Percentiles rank a stretch among this genome's conserved stretches.
These are phyloP conservation scores for Ophiobolus disseminans DNA, from an alignment of 2,329 filamentous ascomycete species.

Conservation along the genomic window DNA sequence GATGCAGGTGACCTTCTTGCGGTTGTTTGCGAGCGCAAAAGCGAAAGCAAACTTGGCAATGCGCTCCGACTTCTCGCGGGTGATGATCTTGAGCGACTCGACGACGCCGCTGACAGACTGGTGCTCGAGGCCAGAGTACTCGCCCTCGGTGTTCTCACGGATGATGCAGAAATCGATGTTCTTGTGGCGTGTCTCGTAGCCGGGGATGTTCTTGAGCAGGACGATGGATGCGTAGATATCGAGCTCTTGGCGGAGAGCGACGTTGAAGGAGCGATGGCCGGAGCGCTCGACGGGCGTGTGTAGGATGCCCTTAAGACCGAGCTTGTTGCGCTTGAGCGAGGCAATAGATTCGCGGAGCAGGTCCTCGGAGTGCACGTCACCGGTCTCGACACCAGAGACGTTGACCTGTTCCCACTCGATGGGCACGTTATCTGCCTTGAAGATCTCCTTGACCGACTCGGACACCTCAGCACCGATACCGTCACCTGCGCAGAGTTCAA, in stretches of 20 bases:
- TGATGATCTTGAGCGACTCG: conserved; percentile 99
- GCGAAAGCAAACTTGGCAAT: conserved; percentile 99
- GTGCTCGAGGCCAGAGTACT: conserved; percentile 99
- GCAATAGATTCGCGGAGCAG: conserved; percentile 95
- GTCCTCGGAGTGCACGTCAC: conserved; percentile 87
- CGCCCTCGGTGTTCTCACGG: conserved; percentile 99
- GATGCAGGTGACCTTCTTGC: conserved; percentile 99
- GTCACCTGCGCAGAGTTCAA: conserved; percentile 65
- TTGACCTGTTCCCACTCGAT: conserved; percentile 99
- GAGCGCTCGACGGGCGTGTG: conserved; percentile 97
- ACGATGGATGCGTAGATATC: conserved; percentile 99
- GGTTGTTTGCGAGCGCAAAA: conserved; percentile 97
- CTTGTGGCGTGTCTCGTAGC: conserved; percentile 96
- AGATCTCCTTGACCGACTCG: conserved; percentile 97
- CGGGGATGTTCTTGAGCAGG: conserved; percentile 99
- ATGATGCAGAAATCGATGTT: conserved; percentile 99
- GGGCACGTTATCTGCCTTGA: conserved; percentile 99
- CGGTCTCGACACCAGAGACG: conserved; percentile 86
- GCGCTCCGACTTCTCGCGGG: conserved; percentile 96
- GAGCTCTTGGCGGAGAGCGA: conserved; percentile 97
- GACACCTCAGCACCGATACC: conserved; percentile 98
- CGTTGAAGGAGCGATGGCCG: conserved; percentile 99
- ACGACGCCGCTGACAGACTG: conserved; percentile 96
- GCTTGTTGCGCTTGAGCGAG: conserved; percentile 97
- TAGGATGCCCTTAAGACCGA: conserved; percentile 97